These are phyloP conservation scores for Crithidia brevicula DNA, from an alignment of 208 protist species.

Conservation along the genomic window DNA sequence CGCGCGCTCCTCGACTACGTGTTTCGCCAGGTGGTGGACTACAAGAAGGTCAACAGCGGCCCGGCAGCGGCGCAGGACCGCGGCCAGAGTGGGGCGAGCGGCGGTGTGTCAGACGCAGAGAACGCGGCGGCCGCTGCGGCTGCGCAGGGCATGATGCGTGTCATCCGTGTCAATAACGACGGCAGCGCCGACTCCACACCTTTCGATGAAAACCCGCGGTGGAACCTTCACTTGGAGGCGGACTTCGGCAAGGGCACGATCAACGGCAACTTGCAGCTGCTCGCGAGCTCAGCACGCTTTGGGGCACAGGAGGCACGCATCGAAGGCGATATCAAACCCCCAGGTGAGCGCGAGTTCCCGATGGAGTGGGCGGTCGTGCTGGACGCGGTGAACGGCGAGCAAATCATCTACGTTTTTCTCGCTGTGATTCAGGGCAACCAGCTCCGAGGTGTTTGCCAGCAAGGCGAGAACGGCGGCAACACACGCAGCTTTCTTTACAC, in stretches of 20 bases:
- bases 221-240: conserved; percentile 73
- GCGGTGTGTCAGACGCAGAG: conserved; percentile 2
- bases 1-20: conserved; percentile 93
- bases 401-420: conserved; percentile 82
- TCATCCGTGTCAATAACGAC: conserved; percentile 71
- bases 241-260: conserved; percentile 78
- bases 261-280: conserved; percentile 69
- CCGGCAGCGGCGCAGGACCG: conserved; percentile 14
- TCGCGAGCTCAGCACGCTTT: conserved; percentile 62
- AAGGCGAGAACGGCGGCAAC: conserved; percentile 55
- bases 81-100: neutral
- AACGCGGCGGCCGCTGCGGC: conserved; percentile 38
- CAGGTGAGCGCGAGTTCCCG: conserved; percentile 80
- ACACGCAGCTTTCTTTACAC: conserved; percentile 82
- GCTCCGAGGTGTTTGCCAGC: conserved; percentile 80
- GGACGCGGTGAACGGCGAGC: conserved; percentile 51
- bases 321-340: conserved; percentile 82
- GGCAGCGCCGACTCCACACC: conserved; percentile 69
- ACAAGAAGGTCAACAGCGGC: conserved; percentile 85
- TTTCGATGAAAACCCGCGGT: conserved; percentile 83
- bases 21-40: conserved; percentile 93
- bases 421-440: conserved; percentile 87
- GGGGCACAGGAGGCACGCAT: conserved; percentile 75
- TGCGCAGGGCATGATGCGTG: conserved; percentile 78
- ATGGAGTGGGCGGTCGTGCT: conserved; percentile 89